These are phyloP conservation scores for Zymoseptoria ardabiliae DNA, from an alignment of 2,329 filamentous ascomycete species.

Conservation along the genomic window DNA sequence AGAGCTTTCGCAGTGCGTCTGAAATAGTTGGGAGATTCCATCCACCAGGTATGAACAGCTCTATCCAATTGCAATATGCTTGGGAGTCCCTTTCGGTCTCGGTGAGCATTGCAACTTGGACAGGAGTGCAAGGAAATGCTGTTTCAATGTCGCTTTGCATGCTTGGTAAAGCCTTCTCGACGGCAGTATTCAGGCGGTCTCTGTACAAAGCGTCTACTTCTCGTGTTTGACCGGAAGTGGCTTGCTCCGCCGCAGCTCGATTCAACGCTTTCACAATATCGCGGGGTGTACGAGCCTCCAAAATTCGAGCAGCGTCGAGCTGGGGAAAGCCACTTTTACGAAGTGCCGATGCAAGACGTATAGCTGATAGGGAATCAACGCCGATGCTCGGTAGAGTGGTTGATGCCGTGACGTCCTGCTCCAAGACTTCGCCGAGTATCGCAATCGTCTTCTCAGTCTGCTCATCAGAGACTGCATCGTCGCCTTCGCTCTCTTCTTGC, in stretches of 20 bases:
- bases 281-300: constrained; percentile 48
- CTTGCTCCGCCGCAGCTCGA: neutral
- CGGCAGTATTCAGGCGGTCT: constrained; percentile 1
- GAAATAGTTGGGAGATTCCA: constrained; percentile 9
- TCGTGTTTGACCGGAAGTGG: neutral
- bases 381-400: constrained; percentile 49
- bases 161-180: constrained; percentile 1
- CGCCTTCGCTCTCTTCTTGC: constrained; percentile 23
- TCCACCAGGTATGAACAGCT: constrained; percentile 48
- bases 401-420: constrained; percentile 10
- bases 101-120: constrained; percentile 73
- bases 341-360: constrained; percentile 57
- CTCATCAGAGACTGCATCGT: constrained; percentile 1
- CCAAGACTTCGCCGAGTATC: constrained; percentile 18
- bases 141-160: constrained; percentile 24
- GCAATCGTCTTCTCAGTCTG: constrained; percentile 8
- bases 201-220: constrained; percentile 6
- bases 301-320: constrained; percentile 53
- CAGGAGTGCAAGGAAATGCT: constrained; percentile 57
- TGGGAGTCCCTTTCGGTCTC: constrained; percentile 56
- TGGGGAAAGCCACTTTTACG: constrained; percentile 47
- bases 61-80: constrained; percentile 73
- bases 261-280: constrained; percentile 6
- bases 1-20: constrained; percentile 45
- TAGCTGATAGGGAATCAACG: constrained; percentile 59